Evolutionary conservation across 495 filamentous ascomycete genomes (phyloP), one percentile per base, ranked within the genome.

Genomic region (Penicillium macrosclerotiorum): DNA sequence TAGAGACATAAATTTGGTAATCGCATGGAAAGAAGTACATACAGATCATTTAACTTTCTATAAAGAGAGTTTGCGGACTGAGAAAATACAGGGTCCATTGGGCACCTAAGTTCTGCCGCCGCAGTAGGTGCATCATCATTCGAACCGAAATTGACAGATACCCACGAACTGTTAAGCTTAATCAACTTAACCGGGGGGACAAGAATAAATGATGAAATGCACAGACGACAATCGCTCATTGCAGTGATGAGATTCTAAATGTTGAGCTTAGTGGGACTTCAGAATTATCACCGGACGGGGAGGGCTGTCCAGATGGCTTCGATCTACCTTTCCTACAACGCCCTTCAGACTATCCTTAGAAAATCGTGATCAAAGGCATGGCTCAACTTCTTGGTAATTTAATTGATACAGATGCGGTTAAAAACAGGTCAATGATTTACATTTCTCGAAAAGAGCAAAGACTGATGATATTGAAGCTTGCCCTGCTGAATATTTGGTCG

Each of bases 1-100:
- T 72, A 75, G 42, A 74, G 75, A 31, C 51, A 72, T 9, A 77
- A 74, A 38, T 74, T 77, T 48, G 51, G 69, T 36, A 75, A 77
- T 44, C 55, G 71, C 6, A 77, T 77, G 71, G 73, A 72, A 0
- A 62, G 55, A 62, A 72, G 73, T 70, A 53, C 18, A 38, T n/a
- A 12, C 22, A 24, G 12, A 9, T 40, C 9, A 2, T 8, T 33
- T 19, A 12, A n/a, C 12, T 18, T 17, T 20, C 5, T 12, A n/a
- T n/a, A n/a, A n/a, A n/a, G n/a, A n/a, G n/a, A n/a, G n/a, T n/a
- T n/a, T n/a, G n/a, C 18, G 19, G 9, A 4, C 18, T 36, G 9
- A 36, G 9, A 1, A 11, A 19, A 20, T 22, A n/a, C n/a, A 73
- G 71, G 72, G 2, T 62, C 71, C 0, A 64, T 73, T 41, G 72